Evolutionary conservation across 164 flowering plant genomes (phyloP), one percentile per base, ranked within the genome.

Genomic region (Magnolia officinalis): DNA sequence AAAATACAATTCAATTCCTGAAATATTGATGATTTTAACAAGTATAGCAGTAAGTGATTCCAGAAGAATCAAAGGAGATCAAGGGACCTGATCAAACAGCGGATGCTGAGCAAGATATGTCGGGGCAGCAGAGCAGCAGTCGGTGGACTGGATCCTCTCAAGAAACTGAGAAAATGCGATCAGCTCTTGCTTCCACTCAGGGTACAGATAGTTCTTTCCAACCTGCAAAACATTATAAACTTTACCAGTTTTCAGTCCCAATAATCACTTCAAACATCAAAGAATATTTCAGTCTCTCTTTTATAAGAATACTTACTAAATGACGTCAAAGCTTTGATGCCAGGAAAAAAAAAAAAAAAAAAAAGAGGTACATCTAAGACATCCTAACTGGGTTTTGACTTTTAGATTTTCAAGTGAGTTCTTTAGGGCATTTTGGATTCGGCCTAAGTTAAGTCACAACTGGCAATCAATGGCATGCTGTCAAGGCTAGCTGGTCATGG

Each of bases 21-120:
- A 55, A 55, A 55, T 55, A 58, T 49, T 52, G 18, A 61, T 19
- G 59, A 73, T 18, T 14, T 14, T 24, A 72, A 72, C 26, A 55
- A 20, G 69, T 66, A 21, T 26, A 66, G 21, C 29, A 4, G 31
- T 4, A 37, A 37, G 45, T 66, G 24, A 23, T 66, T 21, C 31
- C 69, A 24, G 24, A 26, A 73, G 20, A 26, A 26, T 65, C 63
- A 75, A 58, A 78, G 63, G 14, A 59, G 37, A 68, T 2, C 31
- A 26, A 74, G 72, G 65, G 72, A 84, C 98, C 98, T 94, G 99
- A 78, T 96, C 98, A 87, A 96, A 96, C 85, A 96, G 77, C 74
- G 87, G 99, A 85, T 94, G 99, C 79, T 96, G 98, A 64, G 98
- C 99, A 81, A 94, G 96, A 85, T 96, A 96, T 7, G 97, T 92